These are phyloP conservation scores for Sphaerulina musiva DNA, from an alignment of 2,329 filamentous ascomycete genomes.

Conservation along the genomic window DNA sequence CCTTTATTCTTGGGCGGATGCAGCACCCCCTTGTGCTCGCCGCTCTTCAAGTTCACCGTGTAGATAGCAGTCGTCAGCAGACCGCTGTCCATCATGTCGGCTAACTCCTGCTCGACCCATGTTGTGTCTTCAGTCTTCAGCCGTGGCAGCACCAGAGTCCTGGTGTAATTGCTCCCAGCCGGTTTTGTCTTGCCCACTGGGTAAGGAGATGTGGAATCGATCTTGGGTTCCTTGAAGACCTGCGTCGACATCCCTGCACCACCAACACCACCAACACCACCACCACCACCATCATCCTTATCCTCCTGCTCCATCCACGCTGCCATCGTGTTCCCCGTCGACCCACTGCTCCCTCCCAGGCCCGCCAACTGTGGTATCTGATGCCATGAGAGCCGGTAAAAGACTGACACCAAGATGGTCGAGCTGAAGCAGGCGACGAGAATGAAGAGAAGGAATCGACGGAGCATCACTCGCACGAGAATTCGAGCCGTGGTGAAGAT, in stretches of 20 bases:
- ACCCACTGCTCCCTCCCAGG: conserved; percentile 34
- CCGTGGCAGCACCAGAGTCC: conserved; percentile 49
- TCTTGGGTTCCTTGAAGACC: conserved; percentile 25
- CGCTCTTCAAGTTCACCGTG: conserved; percentile 39
- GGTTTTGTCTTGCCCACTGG: conserved; percentile 38
- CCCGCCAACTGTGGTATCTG: conserved; percentile 38
- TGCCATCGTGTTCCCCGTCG: conserved; percentile 16
- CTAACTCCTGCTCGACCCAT: conserved; percentile 51
- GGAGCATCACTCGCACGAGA: conserved; percentile 27
- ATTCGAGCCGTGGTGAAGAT: conserved; percentile 22
- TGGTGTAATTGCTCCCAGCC: conserved; percentile 47
- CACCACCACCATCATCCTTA: not conserved
- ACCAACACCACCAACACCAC: not conserved
- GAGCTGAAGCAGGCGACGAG: conserved; percentile 23
- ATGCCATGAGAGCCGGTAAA: conserved; percentile 36
- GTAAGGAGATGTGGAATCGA: conserved; percentile 25
- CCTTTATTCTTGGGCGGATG: conserved; percentile 54
- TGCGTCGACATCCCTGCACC: conserved; percentile 1
- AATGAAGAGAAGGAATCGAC: conserved; percentile 23
- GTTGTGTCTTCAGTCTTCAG: conserved; percentile 46
- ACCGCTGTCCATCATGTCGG: conserved; percentile 34
- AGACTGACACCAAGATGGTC: conserved; percentile 33
- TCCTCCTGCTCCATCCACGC: conserved; percentile 5
- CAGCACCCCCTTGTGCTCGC: conserved; percentile 38
- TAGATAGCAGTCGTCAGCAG: conserved; percentile 44